phyloP scores from a whole-genome alignment of 2,329 filamentous ascomycete species.

The Hysterium pulicare region DNA sequence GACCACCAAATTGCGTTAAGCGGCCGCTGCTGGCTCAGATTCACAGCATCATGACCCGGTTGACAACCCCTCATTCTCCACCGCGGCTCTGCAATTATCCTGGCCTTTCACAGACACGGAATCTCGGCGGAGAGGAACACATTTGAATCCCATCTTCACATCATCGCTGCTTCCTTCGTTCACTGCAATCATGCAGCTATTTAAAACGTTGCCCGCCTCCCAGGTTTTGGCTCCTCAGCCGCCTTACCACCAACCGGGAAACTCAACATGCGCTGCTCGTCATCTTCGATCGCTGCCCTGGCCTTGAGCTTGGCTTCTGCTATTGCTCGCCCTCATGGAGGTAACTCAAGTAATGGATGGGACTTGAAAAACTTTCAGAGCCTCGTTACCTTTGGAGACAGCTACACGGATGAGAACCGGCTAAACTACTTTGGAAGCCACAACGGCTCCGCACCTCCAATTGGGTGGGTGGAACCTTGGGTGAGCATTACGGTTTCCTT shows the following conservation, averaged over 20 bases:
- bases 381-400: slow-evolving; percentile 70
- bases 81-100: slow-evolving; percentile 7
- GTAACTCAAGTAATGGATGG: slow-evolving; percentile 25
- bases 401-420: slow-evolving; percentile 71
- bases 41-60: not conserved
- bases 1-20: not conserved
- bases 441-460: slow-evolving; percentile 57
- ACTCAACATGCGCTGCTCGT: slow-evolving; percentile 17
- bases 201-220: slow-evolving; percentile 10
- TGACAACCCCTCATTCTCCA: too few relatives aligned
- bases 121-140: slow-evolving; percentile 14
- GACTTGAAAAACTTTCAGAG: slow-evolving; percentile 54
- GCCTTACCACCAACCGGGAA: slow-evolving; percentile 12
- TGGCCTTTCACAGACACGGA: slow-evolving; percentile 13
- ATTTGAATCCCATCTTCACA: slow-evolving; percentile 1
- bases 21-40: not conserved
- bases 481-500: slow-evolving; percentile 26
- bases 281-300: slow-evolving; percentile 14
- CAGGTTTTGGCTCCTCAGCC: slow-evolving; percentile 5
- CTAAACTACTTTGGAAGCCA: slow-evolving; percentile 60
- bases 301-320: slow-evolving; percentile 18
- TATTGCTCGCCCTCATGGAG: slow-evolving; percentile 15
- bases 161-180: slow-evolving; percentile 3
- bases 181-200: slow-evolving; percentile 2
- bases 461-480: slow-evolving; percentile 53